Evolutionary conservation across 228 moss, liverwort and hornwort genomes (phyloP), one percentile per base, ranked within the genome.

Genomic region (Sphagnum magellanicum): DNA sequence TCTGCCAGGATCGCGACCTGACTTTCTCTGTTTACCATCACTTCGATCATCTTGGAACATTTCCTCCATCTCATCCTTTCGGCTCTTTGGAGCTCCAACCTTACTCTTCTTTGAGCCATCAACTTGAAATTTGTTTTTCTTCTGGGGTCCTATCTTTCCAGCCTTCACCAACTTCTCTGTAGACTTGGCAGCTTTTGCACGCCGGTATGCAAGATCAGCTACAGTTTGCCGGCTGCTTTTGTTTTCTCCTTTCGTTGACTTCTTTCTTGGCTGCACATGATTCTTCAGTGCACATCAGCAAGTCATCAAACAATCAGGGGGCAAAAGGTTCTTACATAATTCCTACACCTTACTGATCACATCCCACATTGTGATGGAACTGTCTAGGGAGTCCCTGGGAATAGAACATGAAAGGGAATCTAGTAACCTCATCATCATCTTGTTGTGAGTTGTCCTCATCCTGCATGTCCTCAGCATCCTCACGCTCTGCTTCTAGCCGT

Each of bases 131-230:
- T 83, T 87, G 46, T 76, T 62, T 67, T 83, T 87, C 66, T 87
- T 87, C 47, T 83, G 83, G 11, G 86, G 86, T 16, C 83, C 81
- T 58, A 83, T 87, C 71, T 87, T 87, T 49, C 86, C 85, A 70
- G 79, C 78, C 70, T 92, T 85, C 68, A 83, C 88, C 79, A 90
- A 81, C 82, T 85, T 92, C 71, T 86, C 90, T 67, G 83, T 83
- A 53, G 89, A 91, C 60, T 98, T 98, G 17, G 84, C 84, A 76
- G 93, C 93, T 79, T 93, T 98, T 47, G 98, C 98, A 64, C 88
- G 87, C 72, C 84, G 87, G 60, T 98, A 98, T 49, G 90, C 93
- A 67, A 90, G 68, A 64, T 98, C 98, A 17, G 78, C 93, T 8
- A 92, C 59, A 67, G 93, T 87, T 64, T 78, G 74, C 13, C 71